Conservation (phyloP, 768 basidiomycete genomes). For the Clitopilus passeckerianus region DNA sequence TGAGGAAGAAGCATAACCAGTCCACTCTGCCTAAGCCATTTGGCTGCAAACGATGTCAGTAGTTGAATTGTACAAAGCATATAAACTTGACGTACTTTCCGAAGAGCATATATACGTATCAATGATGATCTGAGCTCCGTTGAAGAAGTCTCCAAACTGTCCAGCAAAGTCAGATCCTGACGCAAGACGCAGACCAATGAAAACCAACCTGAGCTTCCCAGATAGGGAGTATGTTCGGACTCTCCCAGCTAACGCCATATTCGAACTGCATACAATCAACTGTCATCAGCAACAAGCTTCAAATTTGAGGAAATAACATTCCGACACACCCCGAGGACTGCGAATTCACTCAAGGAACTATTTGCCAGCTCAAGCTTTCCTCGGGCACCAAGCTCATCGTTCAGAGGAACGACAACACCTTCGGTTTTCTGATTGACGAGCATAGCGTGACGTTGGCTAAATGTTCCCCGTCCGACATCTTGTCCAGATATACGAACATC, state of each 20-base stretch:
- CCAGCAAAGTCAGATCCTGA: not conserved
- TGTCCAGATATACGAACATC: slow-evolving; percentile 91
- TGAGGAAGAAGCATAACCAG: slow-evolving; percentile 85
- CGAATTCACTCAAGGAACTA: slow-evolving; percentile 90
- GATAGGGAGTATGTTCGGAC: slow-evolving; percentile 74
- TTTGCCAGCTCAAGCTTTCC: slow-evolving; percentile 85
- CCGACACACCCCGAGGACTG: slow-evolving; percentile 72
- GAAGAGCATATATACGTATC: slow-evolving; percentile 85
- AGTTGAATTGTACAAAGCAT: not conserved
- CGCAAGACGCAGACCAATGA: not conserved
- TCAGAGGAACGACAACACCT: slow-evolving; percentile 75
- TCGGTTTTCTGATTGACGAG: slow-evolving; percentile 86
- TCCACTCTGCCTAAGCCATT: slow-evolving; percentile 92
- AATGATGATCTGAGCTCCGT: slow-evolving; percentile 86
- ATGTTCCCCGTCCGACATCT: slow-evolving; percentile 88
- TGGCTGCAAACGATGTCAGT: slow-evolving; percentile 43
- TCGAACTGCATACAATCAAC: slow-evolving; percentile 57
- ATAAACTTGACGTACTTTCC: slow-evolving; percentile 53
- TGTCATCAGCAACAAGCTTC: not conserved
- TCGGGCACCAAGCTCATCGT: slow-evolving; percentile 52
- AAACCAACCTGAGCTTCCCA: slow-evolving; percentile 83
- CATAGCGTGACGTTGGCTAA: slow-evolving; percentile 90
- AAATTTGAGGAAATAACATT: not conserved
- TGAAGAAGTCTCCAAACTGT: slow-evolving; percentile 91
- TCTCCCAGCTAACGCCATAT: slow-evolving; percentile 87